Percentiles rank a stretch among this genome's conserved stretches.
phyloP scores from a whole-genome alignment of 257 asterid genomes.

The Euphrasia confusa region DNA sequence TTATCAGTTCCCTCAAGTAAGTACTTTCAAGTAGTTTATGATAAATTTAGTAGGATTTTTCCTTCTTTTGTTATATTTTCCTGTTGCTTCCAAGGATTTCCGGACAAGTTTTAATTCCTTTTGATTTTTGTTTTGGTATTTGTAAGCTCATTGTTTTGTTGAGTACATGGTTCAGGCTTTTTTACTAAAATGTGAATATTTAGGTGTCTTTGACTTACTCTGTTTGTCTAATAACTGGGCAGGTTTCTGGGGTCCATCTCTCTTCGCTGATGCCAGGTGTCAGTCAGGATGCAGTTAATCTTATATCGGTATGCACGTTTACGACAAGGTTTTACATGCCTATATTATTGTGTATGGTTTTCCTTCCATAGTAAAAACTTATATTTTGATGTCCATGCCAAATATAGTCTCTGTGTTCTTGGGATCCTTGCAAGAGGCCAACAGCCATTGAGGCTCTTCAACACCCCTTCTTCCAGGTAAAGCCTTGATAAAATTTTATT shows the following conservation, averaged over 20 bases:
- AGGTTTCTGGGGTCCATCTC: conserved; percentile 52
- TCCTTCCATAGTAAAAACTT: conserved; percentile 12
- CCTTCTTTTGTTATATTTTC: background rate
- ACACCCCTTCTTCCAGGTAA: conserved; percentile 65
- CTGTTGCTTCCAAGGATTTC: background rate
- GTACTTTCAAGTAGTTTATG: conserved; percentile 18
- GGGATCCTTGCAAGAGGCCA: conserved; percentile 78
- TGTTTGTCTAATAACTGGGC: conserved; percentile 16
- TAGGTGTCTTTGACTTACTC: background rate
- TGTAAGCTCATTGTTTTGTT: no score
- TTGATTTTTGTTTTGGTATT: no score
- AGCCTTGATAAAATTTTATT: background rate
- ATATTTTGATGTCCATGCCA: conserved; percentile 12
- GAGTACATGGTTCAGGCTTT: background rate
- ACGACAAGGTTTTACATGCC: conserved; percentile 2
- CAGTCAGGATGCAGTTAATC: conserved; percentile 66
- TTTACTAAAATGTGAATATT: conserved; percentile 7
- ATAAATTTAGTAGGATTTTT: background rate
- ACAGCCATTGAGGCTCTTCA: conserved; percentile 63
- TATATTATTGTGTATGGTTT: conserved; percentile 2
- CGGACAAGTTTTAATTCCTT: background rate
- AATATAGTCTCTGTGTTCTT: conserved; percentile 54
- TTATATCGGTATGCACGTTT: conserved; percentile 42
- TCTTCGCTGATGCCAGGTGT: conserved; percentile 66
- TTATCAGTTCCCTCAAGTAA: conserved; percentile 63